phyloP scores from a whole-genome alignment of 345 rosid species.

The Chamaenerion angustifolium region DNA sequence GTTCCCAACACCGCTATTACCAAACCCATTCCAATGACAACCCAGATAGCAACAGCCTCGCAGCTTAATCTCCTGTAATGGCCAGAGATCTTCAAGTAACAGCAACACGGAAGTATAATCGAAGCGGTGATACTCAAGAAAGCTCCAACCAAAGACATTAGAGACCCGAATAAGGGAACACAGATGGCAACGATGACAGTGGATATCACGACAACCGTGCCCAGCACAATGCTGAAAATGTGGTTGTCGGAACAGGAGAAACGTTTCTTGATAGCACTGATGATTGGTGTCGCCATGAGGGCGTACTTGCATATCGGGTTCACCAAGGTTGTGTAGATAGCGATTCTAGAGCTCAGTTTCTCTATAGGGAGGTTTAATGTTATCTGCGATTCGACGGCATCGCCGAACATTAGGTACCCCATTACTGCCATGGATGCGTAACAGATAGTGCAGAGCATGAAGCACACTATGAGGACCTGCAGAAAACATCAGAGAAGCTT shows the following conservation, averaged over 20 bases:
- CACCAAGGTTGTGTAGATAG: constrained; percentile 18
- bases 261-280: constrained; percentile 9
- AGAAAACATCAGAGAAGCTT: too few relatives aligned
- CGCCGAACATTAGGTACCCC: constrained; percentile 23
- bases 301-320: constrained; percentile 21
- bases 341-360: constrained; percentile 12
- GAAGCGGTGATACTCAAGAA: constrained; percentile 11
- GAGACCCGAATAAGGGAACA: constrained; percentile 17
- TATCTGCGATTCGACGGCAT: constrained; percentile 14
- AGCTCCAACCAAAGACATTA: constrained; percentile 22
- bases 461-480: constrained; percentile 20
- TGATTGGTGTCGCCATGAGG: constrained; percentile 16
- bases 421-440: constrained; percentile 15
- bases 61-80: constrained; percentile 5
- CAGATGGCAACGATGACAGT: constrained; percentile 13
- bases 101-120: constrained; percentile 15
- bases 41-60: constrained; percentile 4
- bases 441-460: constrained; percentile 11
- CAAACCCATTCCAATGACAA: constrained; percentile 9
- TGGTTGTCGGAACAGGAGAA: constrained; percentile 10
- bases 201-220: constrained; percentile 14
- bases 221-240: constrained; percentile 5
- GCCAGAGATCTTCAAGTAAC: constrained; percentile 21
- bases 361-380: constrained; percentile 16
- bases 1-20: constrained; percentile 10